Percentiles rank a stretch among this genome's conserved stretches.
These are phyloP conservation scores for Heracleum sosnowskyi DNA, from an alignment of 129 eudicot species.

Conservation along the genomic window DNA sequence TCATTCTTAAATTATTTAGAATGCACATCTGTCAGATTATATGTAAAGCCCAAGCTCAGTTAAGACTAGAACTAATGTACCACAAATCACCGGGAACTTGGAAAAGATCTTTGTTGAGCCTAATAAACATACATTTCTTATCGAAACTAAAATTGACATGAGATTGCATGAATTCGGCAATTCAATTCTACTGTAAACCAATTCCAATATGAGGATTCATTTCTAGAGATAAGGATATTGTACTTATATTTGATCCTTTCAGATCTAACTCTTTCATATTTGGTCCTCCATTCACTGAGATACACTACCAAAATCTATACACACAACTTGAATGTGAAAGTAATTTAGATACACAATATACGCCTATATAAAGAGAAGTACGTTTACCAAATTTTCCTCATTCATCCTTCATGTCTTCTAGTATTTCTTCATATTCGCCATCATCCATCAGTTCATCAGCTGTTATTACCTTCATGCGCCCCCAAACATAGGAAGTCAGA, in stretches of 20 bases:
- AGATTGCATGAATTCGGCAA: neutral
- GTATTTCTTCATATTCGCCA: conserved; percentile 74
- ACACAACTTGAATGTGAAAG: neutral
- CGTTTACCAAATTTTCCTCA: conserved; percentile 81
- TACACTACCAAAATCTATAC: neutral
- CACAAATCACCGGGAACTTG: neutral
- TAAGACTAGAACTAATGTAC: neutral
- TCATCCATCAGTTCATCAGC: conserved; percentile 67
- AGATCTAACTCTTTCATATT: neutral
- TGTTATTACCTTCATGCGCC: conserved; percentile 46
- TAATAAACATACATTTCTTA: neutral
- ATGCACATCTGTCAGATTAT: neutral
- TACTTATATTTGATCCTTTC: neutral
- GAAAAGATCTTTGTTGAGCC: neutral
- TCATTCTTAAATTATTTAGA: neutral
- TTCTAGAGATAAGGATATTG: neutral
- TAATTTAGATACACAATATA: neutral
- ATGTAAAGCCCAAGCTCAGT: neutral
- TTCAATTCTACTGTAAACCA: neutral
- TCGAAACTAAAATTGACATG: neutral
- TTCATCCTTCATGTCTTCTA: conserved; percentile 90
- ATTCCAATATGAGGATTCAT: neutral
- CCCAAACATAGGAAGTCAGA: conserved; percentile 7
- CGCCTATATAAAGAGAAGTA: conserved; percentile 6
- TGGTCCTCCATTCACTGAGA: neutral